Conservation (phyloP, 2,329 filamentous ascomycete genomes). For the Aschersonia sp. region DNA sequence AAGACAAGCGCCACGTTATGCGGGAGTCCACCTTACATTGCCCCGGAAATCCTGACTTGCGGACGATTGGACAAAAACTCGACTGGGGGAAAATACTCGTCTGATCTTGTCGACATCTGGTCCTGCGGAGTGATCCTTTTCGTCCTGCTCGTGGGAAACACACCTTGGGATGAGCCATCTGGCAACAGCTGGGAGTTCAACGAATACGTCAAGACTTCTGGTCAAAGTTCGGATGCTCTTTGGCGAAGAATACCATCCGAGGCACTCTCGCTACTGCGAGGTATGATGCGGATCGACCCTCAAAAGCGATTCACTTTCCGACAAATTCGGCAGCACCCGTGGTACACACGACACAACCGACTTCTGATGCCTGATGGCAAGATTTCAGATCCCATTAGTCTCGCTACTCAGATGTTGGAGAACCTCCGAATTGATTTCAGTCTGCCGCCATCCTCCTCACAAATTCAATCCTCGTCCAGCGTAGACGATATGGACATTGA, state of each 20-base stretch:
- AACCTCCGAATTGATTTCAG: constrained; percentile 79
- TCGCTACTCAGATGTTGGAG: constrained; percentile 94
- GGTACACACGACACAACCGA: constrained; percentile 76
- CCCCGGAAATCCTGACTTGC: constrained; percentile 68
- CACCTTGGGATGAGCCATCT: constrained; percentile 92
- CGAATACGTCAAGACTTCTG: constrained; percentile 68
- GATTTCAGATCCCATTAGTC: constrained; percentile 60
- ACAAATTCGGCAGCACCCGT: constrained; percentile 79
- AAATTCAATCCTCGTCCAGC: constrained; percentile 12
- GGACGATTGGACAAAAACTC: constrained; percentile 28
- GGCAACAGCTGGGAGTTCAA: constrained; percentile 76
- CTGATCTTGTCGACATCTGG: constrained; percentile 86
- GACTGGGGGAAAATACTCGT: constrained; percentile 46
- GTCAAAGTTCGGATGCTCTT: constrained; percentile 70
- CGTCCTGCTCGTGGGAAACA: constrained; percentile 87
- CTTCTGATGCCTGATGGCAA: constrained; percentile 62
- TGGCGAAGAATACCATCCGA: constrained; percentile 67
- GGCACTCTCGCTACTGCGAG: constrained; percentile 68
- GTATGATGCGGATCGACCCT: constrained; percentile 80
- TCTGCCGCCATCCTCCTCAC: constrained; percentile 43
- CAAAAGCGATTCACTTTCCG: constrained; percentile 67
- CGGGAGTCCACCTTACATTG: constrained; percentile 92
- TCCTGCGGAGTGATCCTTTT: constrained; percentile 97
- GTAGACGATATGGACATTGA: constrained; percentile 60
- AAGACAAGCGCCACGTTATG: constrained; percentile 83